Conservation (phyloP, 495 filamentous ascomycete genomes). For the Xylaria cubensis region DNA sequence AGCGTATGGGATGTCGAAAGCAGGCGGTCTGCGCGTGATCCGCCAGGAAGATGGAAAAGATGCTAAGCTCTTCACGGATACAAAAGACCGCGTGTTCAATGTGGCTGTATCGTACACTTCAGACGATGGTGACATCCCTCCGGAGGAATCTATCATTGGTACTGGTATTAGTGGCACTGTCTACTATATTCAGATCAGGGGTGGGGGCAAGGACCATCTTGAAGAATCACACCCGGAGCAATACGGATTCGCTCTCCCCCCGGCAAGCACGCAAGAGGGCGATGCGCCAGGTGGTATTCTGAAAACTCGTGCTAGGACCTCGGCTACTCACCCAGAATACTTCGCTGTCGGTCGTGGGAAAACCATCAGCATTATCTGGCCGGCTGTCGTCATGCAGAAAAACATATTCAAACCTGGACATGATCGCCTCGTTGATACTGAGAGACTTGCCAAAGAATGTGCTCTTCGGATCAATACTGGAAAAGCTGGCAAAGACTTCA, state of each 20-base stretch:
- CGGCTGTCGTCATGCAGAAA: constrained; percentile 73
- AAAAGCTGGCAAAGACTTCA: constrained; percentile 97
- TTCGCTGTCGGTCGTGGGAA: constrained; percentile 96
- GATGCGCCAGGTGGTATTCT: constrained; percentile 86
- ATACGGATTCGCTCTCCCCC: constrained; percentile 81
- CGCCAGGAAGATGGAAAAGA: constrained; percentile 91
- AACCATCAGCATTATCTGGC: constrained; percentile 89
- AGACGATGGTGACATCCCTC: constrained; percentile 50
- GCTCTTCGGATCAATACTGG: constrained; percentile 91
- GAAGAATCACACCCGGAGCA: constrained; percentile 74
- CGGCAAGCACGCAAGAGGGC: constrained; percentile 73
- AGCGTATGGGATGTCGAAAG: constrained; percentile 89
- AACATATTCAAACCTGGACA: constrained; percentile 73
- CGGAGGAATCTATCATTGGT: constrained; percentile 80
- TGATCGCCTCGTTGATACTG: constrained; percentile 77
- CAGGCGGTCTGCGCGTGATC: constrained; percentile 88
- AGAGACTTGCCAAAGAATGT: constrained; percentile 85
- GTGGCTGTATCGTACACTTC: constrained; percentile 77
- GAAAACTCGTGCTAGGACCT: constrained; percentile 92
- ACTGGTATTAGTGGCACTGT: constrained; percentile 93
- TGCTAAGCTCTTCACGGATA: constrained; percentile 84
- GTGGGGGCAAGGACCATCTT: constrained; percentile 73
- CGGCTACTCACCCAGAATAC: constrained; percentile 84
- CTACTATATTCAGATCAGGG: constrained; percentile 83
- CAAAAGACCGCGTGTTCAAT: constrained; percentile 90